Evolutionary conservation across 2,329 filamentous ascomycete species (phyloP), one percentile per base, ranked within the genome.

Genomic region (Pseudogymnoascus sp.): DNA sequence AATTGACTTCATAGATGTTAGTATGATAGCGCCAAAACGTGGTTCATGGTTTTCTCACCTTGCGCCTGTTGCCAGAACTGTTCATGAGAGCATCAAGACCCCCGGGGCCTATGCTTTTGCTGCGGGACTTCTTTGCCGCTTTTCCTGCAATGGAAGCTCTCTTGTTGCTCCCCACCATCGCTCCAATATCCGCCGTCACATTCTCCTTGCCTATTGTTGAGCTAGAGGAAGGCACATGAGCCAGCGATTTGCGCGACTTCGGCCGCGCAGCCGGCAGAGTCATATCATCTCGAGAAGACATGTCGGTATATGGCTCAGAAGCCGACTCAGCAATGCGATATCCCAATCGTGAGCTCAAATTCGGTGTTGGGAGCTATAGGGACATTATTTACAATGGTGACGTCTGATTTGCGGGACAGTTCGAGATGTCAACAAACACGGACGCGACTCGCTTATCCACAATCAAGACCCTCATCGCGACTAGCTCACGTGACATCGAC

Each of bases 91-190:
- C 87, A 79, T 95, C 92, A 53, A 96, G 77, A 25, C 92, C 92
- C 60, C 93, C 94, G 14, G 94, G 93, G 2, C 94, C 94, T 69
- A 99, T 87, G 77, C 93, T 97, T 80, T 97, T 97, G 77, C 93
- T 97, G 68, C 94, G 87, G 64, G 88, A 90, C 77, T 92, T 93
- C 77, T 82, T 83, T 42, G 66, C 61, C 8, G 66, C 47, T 59
- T 69, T 70, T 31, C 68, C 67, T 5, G 64, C 65, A n/a, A 66
- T 47, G 6, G 64, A 31, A 21, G 67, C 44, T 50, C 65, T 69
- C 62, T 73, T 73, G 25, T 67, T 65, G 12, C 11, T 42, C 40
- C 63, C 65, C 25, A 63, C 65, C 56, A 73, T 63, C 67, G 82
- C 80, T 65, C 80, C 82, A 63, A 89, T 74, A 68, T 91, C 87